Base-by-base conservation (phyloP, 1,284 basidiomycete genomes). In the Grifola frondosa region DNA sequence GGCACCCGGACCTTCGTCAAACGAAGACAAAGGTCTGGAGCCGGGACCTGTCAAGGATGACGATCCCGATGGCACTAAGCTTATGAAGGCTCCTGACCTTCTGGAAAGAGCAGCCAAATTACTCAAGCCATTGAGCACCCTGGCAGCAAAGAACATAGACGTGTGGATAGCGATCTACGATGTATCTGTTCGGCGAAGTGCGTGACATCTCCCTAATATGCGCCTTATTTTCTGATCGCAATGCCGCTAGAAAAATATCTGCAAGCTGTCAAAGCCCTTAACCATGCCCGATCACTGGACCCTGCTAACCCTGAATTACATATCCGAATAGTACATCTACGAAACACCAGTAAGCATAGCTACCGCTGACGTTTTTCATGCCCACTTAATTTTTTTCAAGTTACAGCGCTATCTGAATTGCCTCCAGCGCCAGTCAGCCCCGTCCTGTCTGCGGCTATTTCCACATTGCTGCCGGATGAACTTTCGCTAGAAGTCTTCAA, bases 101-200 rank as follows among this genome's bases (percentile, higher is more conserved):
- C 70, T 99, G 3, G 89, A 89, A 36, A 79, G 79, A 12, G 93
- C 94, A 0, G 73, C 78, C 40, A 88, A 85, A 59, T 66, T 90
- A 20, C 68, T 97, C 22, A 68, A 71, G n/a, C 86, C 87, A 2
- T 65, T 98, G 10, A 73, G 77, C 15, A 69, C 67, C 3, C 67
- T 83, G 22, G 75, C 74, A 1, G 62, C 68, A 12, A 61, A 72
- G 1, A 71, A 80, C 38, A 63, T 90, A 7, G 82, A 90, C 29
- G 81, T 82, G 5, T 95, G 91, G 87, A 63, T 83, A 31, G 73
- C 75, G 0, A 73, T 77, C 2, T 97, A 91, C 59, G 92, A 97
- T 58, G 84, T 98, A 20, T 82, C 88, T 19, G 65, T 89, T 16
- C 73, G 92, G 39, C 74, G 86, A 61, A 79, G 90, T 91, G 57